Base-by-base conservation (phyloP, 2,329 filamentous ascomycete genomes). In the Nemania sp. region DNA sequence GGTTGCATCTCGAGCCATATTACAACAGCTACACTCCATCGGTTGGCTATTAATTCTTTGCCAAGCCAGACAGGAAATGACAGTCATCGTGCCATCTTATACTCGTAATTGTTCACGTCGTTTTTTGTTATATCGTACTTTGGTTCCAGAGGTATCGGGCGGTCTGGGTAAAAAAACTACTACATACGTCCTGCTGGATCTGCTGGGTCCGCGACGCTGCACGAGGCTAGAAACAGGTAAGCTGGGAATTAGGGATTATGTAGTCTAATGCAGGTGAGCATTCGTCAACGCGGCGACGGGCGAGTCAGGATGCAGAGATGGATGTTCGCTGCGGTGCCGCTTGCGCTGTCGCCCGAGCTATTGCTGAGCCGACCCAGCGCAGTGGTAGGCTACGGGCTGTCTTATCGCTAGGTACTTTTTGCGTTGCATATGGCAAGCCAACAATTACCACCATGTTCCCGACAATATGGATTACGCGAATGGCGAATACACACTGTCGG, bases 211-310 rank as follows among this genome's bases (percentile, higher is more conserved):
- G 49, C 26, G 41, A 55, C 13, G 38, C 52, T 66, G 66, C 66
- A 66, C 66, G 38, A 47, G 47, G 57, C 66, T 68, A 5, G 20
- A 66, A 68, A 65, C 29, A 68, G 62, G 11, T 22, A 62, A 54
- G 29, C 18, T 29, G 18, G 61, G 52, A 41, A 51, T 41, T 20
- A 5, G 13, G 41, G 41, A 29, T 27, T 22, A 20, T 11, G 10
- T 55, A 49, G 49, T 49, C 66, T 68, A 68, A 68, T 68, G 66
- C 66, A 66, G 66, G 66, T 66, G 66, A 68, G 66, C 38, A 62
- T 49, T 62, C 35, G 45, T 43, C 57, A 13, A 51, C 43, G 47
- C 5, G 38, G 51, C 3, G 27, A 53, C 64, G 63, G 54, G 38
- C 67, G 59, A 69, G 64, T 69, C 41, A 67, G 51, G 13, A n/a